Percentiles rank a stretch among this genome's conserved stretches.
These are phyloP conservation scores for Lagenaria siceraria DNA, from an alignment of 306 rosid genomes.

Conservation along the genomic window DNA sequence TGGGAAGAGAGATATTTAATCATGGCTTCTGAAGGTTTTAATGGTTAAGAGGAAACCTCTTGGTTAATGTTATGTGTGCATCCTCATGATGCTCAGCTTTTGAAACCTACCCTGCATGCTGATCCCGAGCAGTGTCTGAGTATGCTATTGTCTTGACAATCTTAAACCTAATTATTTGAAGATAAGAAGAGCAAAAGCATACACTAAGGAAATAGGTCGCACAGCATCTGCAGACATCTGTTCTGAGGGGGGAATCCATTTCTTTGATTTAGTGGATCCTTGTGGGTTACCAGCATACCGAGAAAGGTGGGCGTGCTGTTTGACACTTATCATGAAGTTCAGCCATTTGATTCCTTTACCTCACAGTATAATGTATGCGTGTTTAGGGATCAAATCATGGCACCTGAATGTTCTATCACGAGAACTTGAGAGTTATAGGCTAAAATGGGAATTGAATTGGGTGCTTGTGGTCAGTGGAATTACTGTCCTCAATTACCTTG, in stretches of 20 bases:
- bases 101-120: not conserved
- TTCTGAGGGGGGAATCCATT: not conserved
- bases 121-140: not conserved
- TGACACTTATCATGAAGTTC: not conserved
- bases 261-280: not conserved
- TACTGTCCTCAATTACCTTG: not conserved
- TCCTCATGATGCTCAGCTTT: conserved; percentile 5
- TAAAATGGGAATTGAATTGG: not conserved
- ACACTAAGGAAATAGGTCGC: not conserved
- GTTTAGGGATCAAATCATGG: conserved; percentile 1
- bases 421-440: not conserved
- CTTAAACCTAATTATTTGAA: not conserved
- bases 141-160: not conserved
- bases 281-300: not conserved
- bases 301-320: not conserved
- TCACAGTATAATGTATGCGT: not conserved
- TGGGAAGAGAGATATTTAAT: conserved; percentile 60
- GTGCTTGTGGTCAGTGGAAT: not conserved
- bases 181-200: not conserved
- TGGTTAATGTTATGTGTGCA: not conserved
- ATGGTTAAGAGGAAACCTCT: not conserved
- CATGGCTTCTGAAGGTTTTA: conserved; percentile 10
- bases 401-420: not conserved
- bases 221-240: conserved; percentile 4
- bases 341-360: not conserved